Evolutionary conservation across 768 basidiomycete genomes (phyloP).

Genomic region (Boletus rubescentipes): DNA sequence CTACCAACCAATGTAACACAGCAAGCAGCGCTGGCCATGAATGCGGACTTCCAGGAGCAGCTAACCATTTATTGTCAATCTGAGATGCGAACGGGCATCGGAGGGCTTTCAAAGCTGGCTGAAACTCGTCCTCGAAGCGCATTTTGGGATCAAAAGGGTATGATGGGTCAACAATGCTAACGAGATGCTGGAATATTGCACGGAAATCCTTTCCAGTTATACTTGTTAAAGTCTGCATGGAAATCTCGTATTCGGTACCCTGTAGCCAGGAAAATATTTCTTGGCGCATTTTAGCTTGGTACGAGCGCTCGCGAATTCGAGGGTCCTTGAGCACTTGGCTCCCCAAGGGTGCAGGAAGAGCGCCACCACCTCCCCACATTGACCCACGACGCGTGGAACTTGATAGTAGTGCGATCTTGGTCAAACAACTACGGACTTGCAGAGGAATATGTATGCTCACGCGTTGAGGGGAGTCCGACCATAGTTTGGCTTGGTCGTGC

Average conservation of each 20-base stretch:
- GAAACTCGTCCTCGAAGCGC: conserved; percentile 81
- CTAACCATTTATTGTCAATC: conserved; percentile 84
- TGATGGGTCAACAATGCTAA: conserved; percentile 66
- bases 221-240: conserved; percentile 64
- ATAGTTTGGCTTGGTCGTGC: conserved; percentile 61
- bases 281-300: conserved; percentile 72
- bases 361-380: conserved; percentile 57
- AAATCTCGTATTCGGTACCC: conserved; percentile 62
- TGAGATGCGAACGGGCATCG: conserved; percentile 79
- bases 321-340: conserved; percentile 67
- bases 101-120: conserved; percentile 68
- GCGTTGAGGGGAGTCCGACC: conserved; percentile 75
- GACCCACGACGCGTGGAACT: conserved; percentile 79
- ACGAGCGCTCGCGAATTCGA: conserved; percentile 72
- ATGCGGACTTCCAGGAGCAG: conserved; percentile 85
- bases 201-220: conserved; percentile 89
- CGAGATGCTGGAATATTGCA: conserved; percentile 77
- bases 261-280: conserved; percentile 75
- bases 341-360: conserved; percentile 45
- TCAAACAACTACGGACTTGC: conserved; percentile 3
- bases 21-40: conserved; percentile 91
- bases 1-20: conserved; percentile 90
- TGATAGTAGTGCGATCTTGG: conserved; percentile 1
- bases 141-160: conserved; percentile 55
- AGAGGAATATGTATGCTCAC: conserved; percentile 36